Percentiles rank a stretch among this genome's conserved stretches.
phyloP scores from a whole-genome alignment of 495 filamentous ascomycete genomes.

The Hypoxylon cercidicola region DNA sequence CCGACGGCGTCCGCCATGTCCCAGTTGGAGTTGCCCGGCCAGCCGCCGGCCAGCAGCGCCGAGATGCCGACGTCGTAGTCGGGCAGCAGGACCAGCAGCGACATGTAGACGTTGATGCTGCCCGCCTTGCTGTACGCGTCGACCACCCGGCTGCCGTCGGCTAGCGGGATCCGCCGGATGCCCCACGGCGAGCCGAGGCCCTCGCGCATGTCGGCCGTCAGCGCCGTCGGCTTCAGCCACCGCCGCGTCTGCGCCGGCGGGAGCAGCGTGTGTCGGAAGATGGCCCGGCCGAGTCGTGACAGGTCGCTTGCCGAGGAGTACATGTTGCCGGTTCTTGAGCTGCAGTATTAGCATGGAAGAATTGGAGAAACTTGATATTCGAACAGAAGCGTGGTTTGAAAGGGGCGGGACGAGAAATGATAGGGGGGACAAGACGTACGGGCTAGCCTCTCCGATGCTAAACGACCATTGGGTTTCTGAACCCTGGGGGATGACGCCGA shows the following conservation, averaged over 20 bases:
- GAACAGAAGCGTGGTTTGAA: background rate
- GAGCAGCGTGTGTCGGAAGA: constrained; percentile 63
- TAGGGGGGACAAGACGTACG: constrained; percentile 38
- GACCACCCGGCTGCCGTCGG: constrained; percentile 59
- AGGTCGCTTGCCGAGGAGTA: constrained; percentile 66
- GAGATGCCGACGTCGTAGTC: constrained; percentile 63
- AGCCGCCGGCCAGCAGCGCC: constrained; percentile 50
- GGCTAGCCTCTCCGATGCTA: constrained; percentile 53
- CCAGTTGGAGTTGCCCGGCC: constrained; percentile 62
- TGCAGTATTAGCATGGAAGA: background rate
- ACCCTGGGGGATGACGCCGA: constrained; percentile 50
- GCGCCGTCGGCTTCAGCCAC: constrained; percentile 66
- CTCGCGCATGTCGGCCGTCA: constrained; percentile 58
- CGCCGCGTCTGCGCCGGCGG: constrained; percentile 56
- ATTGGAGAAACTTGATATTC: background rate
- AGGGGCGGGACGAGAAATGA: no score
- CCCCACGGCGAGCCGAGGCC: constrained; percentile 69
- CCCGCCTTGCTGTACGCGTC: constrained; percentile 66
- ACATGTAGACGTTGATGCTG: constrained; percentile 60
- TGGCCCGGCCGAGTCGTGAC: constrained; percentile 62
- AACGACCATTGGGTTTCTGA: constrained; percentile 46
- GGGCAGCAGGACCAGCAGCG: constrained; percentile 60
- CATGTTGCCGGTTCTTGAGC: constrained; percentile 63
- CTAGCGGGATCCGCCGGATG: constrained; percentile 53
- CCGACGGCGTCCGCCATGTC: constrained; percentile 59